A percentile compares a stretch with the other conserved stretches of the same genome.
phyloP scores from a whole-genome alignment of 176 grass and related monocot species.

The Bromus sterilis region DNA sequence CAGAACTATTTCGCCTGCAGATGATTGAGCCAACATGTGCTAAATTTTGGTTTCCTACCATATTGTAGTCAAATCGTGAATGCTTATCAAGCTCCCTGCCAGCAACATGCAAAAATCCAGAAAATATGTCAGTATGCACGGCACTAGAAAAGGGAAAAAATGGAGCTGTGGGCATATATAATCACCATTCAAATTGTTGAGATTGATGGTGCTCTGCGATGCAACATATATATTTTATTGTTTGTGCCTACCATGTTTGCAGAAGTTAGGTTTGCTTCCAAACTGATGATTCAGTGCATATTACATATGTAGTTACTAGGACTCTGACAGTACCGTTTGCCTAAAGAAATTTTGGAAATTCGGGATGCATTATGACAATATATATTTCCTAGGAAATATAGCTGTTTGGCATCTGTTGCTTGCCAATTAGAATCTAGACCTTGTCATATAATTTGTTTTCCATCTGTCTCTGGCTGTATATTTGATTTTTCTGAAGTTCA shows the following conservation, averaged over 20 bases:
- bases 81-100: neutral
- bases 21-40: neutral
- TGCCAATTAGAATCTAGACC: neutral
- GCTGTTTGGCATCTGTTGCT: neutral
- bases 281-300: neutral
- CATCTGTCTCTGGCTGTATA: neutral
- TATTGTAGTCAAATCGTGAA: neutral
- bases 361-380: neutral
- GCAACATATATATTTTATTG: neutral
- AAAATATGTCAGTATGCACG: neutral
- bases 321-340: neutral
- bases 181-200: neutral
- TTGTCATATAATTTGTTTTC: neutral
- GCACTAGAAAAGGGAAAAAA: neutral
- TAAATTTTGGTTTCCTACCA: slow-evolving; percentile 13
- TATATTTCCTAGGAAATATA: neutral
- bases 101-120: neutral
- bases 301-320: neutral
- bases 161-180: neutral
- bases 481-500: slow-evolving; percentile 24
- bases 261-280: neutral
- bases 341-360: neutral
- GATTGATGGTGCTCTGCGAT: neutral
- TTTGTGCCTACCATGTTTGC: neutral
- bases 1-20: neutral